phyloP scores from a whole-genome alignment of 2,329 filamentous ascomycete species.

The Lachnellula willkommii region DNA sequence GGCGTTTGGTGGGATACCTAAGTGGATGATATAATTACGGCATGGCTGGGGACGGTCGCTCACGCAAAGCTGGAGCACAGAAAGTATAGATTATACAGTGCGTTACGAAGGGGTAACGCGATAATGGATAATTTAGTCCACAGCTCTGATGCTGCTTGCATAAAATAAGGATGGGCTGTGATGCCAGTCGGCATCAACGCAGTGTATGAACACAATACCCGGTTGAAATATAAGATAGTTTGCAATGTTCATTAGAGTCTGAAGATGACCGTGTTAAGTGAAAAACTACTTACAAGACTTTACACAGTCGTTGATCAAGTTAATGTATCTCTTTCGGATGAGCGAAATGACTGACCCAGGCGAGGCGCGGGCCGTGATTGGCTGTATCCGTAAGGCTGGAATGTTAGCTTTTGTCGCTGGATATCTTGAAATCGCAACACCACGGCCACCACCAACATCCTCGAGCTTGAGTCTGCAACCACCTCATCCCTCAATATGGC shows the following conservation, averaged over 20 bases:
- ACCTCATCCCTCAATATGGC: constrained; percentile 23
- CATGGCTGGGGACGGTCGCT: background rate
- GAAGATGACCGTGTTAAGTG: no score
- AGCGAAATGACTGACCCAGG: no score
- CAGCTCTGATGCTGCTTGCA: background rate
- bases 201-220: background rate
- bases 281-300: no score
- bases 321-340: no score
- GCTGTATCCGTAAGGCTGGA: constrained; percentile 3
- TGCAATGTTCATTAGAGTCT: no score
- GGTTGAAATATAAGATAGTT: no score
- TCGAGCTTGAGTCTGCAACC: background rate
- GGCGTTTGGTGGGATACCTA: constrained; percentile 13
- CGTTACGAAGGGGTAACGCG: background rate
- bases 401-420: constrained; percentile 1
- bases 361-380: constrained; percentile 9
- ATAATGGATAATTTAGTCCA: constrained; percentile 8
- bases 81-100: constrained; percentile 10
- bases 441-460: background rate
- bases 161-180: background rate
- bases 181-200: background rate
- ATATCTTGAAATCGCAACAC: background rate
- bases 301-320: no score
- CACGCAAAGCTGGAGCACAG: background rate
- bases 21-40: constrained; percentile 19